A percentile compares a stretch with the other conserved stretches of the same genome.
phyloP scores from a whole-genome alignment of 371 early-diverging fungal species.

The Mucor mucedo region DNA sequence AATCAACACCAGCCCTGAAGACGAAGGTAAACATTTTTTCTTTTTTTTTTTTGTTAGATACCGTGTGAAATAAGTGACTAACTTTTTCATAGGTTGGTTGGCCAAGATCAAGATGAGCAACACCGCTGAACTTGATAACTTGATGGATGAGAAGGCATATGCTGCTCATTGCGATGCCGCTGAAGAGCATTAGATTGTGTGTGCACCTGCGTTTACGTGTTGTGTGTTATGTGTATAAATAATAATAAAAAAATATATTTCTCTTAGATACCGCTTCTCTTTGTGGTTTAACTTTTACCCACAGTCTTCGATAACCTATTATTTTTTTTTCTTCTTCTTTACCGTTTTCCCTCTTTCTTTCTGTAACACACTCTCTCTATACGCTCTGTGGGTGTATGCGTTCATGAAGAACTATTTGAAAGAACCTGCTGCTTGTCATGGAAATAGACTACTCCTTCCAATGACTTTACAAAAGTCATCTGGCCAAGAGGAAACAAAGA shows the following conservation, averaged over 20 bases:
- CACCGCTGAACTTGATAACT: slow-evolving; percentile 68
- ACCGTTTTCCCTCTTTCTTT: neutral
- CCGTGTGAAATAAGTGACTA: slow-evolving; percentile 9
- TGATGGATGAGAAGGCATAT: slow-evolving; percentile 81
- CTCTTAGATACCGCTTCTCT: neutral
- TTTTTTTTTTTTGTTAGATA: neutral
- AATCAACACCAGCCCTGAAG: slow-evolving; percentile 81
- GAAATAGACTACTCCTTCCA: slow-evolving; percentile 7
- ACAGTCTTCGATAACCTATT: too few relatives aligned
- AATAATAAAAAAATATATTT: neutral
- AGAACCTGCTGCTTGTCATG: slow-evolving; percentile 10
- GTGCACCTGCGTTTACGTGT: too few relatives aligned
- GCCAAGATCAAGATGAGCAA: slow-evolving; percentile 86
- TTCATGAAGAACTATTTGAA: slow-evolving; percentile 24
- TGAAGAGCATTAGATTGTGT: slow-evolving; percentile 24
- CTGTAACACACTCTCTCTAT: neutral
- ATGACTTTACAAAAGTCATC: slow-evolving; percentile 24
- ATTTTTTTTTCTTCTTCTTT: neutral
- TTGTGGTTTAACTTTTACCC: too few relatives aligned
- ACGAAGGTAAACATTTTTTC: slow-evolving; percentile 64
- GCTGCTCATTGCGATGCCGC: slow-evolving; percentile 49
- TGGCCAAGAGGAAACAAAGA: slow-evolving; percentile 4
- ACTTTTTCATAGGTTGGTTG: slow-evolving; percentile 79
- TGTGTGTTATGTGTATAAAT: neutral
- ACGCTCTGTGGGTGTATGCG: slow-evolving; percentile 12